Base-by-base conservation (phyloP, 495 filamentous ascomycete genomes). In the Daldinia loculata region DNA sequence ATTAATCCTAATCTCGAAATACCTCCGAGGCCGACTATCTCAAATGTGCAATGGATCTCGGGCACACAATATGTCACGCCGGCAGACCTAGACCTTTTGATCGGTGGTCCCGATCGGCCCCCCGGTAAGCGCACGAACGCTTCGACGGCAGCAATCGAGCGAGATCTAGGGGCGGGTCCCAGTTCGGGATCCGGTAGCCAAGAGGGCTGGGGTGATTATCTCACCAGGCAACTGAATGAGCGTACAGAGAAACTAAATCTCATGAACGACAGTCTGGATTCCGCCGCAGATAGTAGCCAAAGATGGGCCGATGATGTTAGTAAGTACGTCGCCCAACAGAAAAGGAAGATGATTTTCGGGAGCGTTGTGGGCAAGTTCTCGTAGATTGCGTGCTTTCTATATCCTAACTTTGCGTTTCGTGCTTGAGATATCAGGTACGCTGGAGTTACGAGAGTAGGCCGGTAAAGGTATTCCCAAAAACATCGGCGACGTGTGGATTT, bases 11-110 rank as follows among this genome's bases (percentile, higher is more conserved):
- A 90, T 66, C 86, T 89, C 14, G 72, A 85, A 14, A 83, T 91
- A 15, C 95, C 95, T 3, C 84, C 92, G 14, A 87, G 95, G 32
- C 96, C 95, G n/a, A 97, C 94, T 1, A 99, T 99, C 52, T 94
- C 92, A 8, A 97, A 95, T 69, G 76, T 99, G 22, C 93, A 97
- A 78, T 99, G 95, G 95, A 93, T 99, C 41, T 89, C 94, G 0
- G 96, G 95, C 1, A 98, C 96, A 12, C 95, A 97, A 78, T 92
- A 97, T 67, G 84, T 99, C 36, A 92, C 92, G 17, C 90, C 93
- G 14, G 83, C 90, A n/a, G 96, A 99, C 76, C 88, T 99, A 81
- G 95, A 98, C 70, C 77, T 96, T 7, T 79, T 98, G 38, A 95
- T 99, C 66, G 94, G 95, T 34, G 95, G 95, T 0, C 89, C 93